Percentiles rank a stretch among this genome's conserved stretches.
Evolutionary conservation across 805 yeast genomes (phyloP).

Genomic region (Teunomyces stri): DNA sequence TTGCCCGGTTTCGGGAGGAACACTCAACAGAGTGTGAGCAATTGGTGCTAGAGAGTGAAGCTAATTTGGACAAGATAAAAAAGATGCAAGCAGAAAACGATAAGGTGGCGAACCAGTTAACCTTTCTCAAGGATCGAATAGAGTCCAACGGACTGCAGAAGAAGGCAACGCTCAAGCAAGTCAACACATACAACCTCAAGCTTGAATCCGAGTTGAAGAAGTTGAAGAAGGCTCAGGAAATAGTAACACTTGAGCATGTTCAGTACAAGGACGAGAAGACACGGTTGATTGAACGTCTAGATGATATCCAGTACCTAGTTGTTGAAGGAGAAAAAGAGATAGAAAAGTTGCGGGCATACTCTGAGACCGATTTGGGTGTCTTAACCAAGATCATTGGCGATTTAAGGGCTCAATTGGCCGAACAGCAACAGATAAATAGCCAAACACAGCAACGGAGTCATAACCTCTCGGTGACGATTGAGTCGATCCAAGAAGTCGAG

Average conservation of each 20-base stretch:
- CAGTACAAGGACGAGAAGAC: conserved; percentile 63
- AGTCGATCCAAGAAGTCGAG: conserved; percentile 50
- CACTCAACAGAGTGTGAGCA: conserved; percentile 68
- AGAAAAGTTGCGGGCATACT: conserved; percentile 58
- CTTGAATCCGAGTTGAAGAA: conserved; percentile 61
- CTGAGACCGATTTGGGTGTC: conserved; percentile 58
- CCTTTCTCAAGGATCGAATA: conserved; percentile 8
- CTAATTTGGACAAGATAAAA: conserved; percentile 39
- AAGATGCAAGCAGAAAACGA: conserved; percentile 23
- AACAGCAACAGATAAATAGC: conserved; percentile 24
- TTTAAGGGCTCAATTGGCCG: conserved; percentile 44
- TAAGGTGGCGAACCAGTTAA: conserved; percentile 7
- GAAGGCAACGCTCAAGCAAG: conserved; percentile 39
- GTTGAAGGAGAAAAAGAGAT: conserved; percentile 56
- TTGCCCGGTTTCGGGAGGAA: conserved; percentile 79
- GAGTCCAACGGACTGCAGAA: conserved; percentile 20
- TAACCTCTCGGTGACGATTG: conserved; percentile 52
- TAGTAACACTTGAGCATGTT: conserved; percentile 57
- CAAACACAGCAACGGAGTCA: conserved; percentile 44
- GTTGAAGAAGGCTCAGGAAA: conserved; percentile 61
- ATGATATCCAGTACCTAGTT: conserved; percentile 56
- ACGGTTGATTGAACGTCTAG: conserved; percentile 55
- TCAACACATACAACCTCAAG: conserved; percentile 46
- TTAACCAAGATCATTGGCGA: conserved; percentile 53
- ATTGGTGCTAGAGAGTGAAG: conserved; percentile 53